phyloP scores from a whole-genome alignment of 352 stramenopile genomes.

The Plasmopara viticola region DNA sequence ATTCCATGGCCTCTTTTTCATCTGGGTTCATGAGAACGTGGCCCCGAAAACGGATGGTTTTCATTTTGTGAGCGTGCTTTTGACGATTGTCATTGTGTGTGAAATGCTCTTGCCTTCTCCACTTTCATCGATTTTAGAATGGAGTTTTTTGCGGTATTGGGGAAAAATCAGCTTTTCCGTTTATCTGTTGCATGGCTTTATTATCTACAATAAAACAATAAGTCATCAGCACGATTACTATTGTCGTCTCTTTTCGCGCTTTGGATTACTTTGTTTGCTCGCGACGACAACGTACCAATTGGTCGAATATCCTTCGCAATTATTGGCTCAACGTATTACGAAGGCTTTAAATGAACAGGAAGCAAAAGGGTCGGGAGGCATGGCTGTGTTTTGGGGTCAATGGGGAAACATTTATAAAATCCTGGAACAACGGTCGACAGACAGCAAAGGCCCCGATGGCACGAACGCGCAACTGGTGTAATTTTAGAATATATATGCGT shows the following conservation, averaged over 20 bases:
- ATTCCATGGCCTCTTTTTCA: conserved; percentile 32
- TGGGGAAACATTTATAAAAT: conserved; percentile 1
- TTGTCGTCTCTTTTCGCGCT: conserved; percentile 30
- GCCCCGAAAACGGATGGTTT: conserved; percentile 16
- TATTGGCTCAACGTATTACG: conserved; percentile 34
- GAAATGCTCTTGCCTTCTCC: conserved; percentile 34
- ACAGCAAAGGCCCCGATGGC: no score
- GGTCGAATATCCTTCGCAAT: conserved; percentile 50
- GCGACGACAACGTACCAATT: conserved; percentile 29
- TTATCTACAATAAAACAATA: conserved; percentile 25
- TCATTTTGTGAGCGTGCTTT: conserved; percentile 28
- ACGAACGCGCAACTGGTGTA: no score
- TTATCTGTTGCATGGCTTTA: conserved; percentile 41
- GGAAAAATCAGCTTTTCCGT: conserved; percentile 48
- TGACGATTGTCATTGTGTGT: conserved; percentile 28
- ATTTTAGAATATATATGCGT: no score
- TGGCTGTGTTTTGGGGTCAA: neutral
- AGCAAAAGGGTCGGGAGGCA: conserved; percentile 10
- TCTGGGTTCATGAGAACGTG: conserved; percentile 33
- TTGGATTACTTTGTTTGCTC: conserved; percentile 25
- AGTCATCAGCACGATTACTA: conserved; percentile 27
- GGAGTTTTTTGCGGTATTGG: conserved; percentile 34
- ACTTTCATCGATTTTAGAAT: conserved; percentile 35
- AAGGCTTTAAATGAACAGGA: conserved; percentile 25
- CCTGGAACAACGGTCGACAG: neutral